These are phyloP conservation scores for Coriaria nepalensis DNA, from an alignment of 306 rosid species.

Conservation along the genomic window DNA sequence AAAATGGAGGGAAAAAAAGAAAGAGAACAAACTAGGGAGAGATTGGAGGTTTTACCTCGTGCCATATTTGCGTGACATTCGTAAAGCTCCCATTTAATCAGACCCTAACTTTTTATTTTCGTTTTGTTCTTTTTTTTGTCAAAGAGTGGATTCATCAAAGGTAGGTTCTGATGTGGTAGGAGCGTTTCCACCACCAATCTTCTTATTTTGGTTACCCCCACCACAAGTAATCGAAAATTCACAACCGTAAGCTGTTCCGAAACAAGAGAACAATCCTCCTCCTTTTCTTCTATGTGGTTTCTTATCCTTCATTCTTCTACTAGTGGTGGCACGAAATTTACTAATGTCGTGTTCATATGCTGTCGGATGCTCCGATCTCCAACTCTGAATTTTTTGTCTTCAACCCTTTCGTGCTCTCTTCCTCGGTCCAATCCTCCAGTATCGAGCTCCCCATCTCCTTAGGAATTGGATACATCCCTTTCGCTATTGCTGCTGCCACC, in stretches of 20 bases:
- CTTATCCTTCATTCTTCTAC: not conserved
- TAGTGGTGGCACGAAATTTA: not conserved
- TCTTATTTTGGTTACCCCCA: conserved; percentile 32
- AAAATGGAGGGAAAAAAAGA: too few species aligned
- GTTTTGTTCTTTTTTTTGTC: not conserved
- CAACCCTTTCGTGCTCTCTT: conserved; percentile 35
- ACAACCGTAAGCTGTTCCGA: conserved; percentile 45
- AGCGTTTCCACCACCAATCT: conserved; percentile 7
- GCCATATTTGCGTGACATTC: not conserved
- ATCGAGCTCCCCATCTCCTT: conserved; percentile 19
- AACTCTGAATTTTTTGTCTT: conserved; percentile 57
- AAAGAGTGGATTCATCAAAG: conserved; percentile 23
- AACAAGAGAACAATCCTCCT: conserved; percentile 52
- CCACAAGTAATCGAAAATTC: conserved; percentile 55
- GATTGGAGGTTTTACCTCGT: too few species aligned
- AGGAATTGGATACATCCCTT: conserved; percentile 29
- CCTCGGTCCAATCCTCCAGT: conserved; percentile 45
- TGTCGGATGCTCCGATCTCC: conserved; percentile 56
- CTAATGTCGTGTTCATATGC: conserved; percentile 19
- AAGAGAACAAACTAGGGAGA: too few species aligned
- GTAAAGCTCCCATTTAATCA: not conserved
- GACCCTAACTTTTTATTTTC: not conserved
- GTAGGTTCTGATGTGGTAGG: conserved; percentile 32
- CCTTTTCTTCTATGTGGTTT: not conserved
- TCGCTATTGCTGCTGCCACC: conserved; percentile 60